Evolutionary conservation across 1,139 yeast species (phyloP).

Genomic region (Hansenula lynferdii): DNA sequence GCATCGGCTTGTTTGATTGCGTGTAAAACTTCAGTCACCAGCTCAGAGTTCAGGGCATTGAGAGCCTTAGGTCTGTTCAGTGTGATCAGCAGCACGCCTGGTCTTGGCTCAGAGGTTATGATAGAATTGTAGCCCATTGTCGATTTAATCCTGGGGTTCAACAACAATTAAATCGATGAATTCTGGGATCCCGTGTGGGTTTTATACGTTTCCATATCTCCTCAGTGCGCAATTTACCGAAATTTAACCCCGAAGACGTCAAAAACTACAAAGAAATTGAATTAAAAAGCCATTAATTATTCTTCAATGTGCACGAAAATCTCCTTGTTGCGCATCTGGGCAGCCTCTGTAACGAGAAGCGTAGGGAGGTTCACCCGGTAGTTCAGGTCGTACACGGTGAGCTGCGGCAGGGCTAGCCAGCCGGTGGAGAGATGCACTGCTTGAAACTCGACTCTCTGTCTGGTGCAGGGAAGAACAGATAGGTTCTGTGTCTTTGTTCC

Average conservation of each 20-base stretch:
- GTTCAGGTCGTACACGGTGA: constrained; percentile 59
- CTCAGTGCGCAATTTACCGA: too few species aligned
- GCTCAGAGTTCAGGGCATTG: constrained; percentile 56
- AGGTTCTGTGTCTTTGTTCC: constrained; percentile 27
- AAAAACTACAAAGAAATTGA: too few species aligned
- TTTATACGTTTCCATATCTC: too few species aligned
- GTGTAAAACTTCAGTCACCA: constrained; percentile 35
- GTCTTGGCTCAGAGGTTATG: constrained; percentile 32
- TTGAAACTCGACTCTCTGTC: constrained; percentile 40
- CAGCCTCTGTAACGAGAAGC: constrained; percentile 22
- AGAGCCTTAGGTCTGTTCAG: constrained; percentile 62
- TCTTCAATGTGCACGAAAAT: constrained; percentile 10
- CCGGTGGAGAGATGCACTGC: constrained; percentile 23
- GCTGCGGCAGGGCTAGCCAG: constrained; percentile 45
- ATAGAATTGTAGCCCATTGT: constrained; percentile 33
- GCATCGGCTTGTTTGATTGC: constrained; percentile 35
- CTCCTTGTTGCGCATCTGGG: constrained; percentile 16
- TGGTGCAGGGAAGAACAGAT: constrained; percentile 58
- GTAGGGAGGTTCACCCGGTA: constrained; percentile 60
- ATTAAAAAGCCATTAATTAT: too few species aligned
- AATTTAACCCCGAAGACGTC: too few species aligned
- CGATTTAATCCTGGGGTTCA: background rate
- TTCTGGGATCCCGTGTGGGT: too few species aligned
- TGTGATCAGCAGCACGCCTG: constrained; percentile 46
- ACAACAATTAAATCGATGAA: too few species aligned